Evolutionary conservation across 805 yeast genomes (phyloP), one percentile per base, ranked within the genome.

Genomic region (Metschnikowia kunwiensis): DNA sequence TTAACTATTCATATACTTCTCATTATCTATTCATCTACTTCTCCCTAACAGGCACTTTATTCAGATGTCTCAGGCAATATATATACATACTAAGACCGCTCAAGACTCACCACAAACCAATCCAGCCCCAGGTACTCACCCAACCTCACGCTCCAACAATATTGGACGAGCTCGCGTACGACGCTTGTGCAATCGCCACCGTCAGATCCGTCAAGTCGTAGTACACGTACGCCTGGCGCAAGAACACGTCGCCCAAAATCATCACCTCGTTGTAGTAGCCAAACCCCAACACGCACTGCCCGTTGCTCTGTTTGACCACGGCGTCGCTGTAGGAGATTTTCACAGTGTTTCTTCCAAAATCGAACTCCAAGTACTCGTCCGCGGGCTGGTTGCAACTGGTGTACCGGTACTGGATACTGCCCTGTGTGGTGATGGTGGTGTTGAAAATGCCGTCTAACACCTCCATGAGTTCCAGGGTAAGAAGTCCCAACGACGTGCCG

Each of bases 221-320:
- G 40, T 44, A 38, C 8, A 38, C 44, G 34, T 50, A 47, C 3
- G 51, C 52, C 23, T 40, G 29, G 32, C 54, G 37, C 41, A 46
- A 42, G 34, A 50, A 46, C 18, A 40, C 42, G 14, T 46, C 49
- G 3, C 54, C 52, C 34, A 40, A 39, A 21, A 43, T 40, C 21
- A 15, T 22, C 22, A 18, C 7, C 23, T 34, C 33, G 11, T 35
- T 9, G 35, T 33, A 19, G 26, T 34, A 29, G 7, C 42, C 33
- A 35, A 38, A 44, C 5, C 45, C 48, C 38, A 41, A 38, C 28
- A 32, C 24, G 18, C 48, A 44, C 20, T 24, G 12, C 20, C 32
- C 40, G 22, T 20, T 36, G 22, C 24, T 32, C 7, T 30, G 35
- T 10, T 36, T 24, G 16, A 23, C 27, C 6, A 41, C 30, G n/a